phyloP scores from a whole-genome alignment of 306 rosid species.

The Quercus wislizeni region DNA sequence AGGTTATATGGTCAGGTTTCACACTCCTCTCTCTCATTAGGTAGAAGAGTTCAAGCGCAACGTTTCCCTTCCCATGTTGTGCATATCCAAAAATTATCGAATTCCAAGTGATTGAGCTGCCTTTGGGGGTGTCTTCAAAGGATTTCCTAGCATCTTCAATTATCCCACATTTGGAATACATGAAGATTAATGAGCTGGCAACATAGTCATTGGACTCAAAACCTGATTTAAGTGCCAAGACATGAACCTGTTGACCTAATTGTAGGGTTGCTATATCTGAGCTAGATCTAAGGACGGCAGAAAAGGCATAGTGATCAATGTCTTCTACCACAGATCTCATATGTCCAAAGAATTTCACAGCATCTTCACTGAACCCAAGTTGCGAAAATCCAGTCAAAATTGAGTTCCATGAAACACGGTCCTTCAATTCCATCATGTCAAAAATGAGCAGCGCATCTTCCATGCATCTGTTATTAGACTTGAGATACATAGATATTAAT shows the following conservation, averaged over 20 bases:
- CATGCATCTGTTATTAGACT: conserved; percentile 46
- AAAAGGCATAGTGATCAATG: conserved; percentile 64
- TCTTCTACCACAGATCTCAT: conserved; percentile 48
- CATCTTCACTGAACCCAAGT: conserved; percentile 67
- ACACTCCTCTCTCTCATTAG: conserved; percentile 60
- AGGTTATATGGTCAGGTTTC: conserved; percentile 78
- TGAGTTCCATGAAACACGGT: conserved; percentile 75
- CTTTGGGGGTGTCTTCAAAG: conserved; percentile 56
- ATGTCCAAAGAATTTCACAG: conserved; percentile 50
- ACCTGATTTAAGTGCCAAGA: conserved; percentile 50
- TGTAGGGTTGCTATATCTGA: conserved; percentile 75
- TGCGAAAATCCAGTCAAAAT: conserved; percentile 75
- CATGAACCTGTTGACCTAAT: conserved; percentile 76
- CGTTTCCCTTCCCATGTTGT: conserved; percentile 71
- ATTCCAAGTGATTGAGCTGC: conserved; percentile 68
- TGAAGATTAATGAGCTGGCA: conserved; percentile 72
- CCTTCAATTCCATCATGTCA: conserved; percentile 51
- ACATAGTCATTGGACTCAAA: conserved; percentile 58
- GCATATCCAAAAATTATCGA: conserved; percentile 84
- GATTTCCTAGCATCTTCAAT: conserved; percentile 71
- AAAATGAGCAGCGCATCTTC: conserved; percentile 57
- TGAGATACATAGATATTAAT: conserved; percentile 72
- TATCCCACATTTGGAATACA: conserved; percentile 91
- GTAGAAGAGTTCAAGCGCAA: conserved; percentile 62
- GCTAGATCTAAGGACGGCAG: conserved; percentile 64